Evolutionary conservation across 495 filamentous ascomycete species (phyloP).

Genomic region (Annulohypoxylon moriforme): DNA sequence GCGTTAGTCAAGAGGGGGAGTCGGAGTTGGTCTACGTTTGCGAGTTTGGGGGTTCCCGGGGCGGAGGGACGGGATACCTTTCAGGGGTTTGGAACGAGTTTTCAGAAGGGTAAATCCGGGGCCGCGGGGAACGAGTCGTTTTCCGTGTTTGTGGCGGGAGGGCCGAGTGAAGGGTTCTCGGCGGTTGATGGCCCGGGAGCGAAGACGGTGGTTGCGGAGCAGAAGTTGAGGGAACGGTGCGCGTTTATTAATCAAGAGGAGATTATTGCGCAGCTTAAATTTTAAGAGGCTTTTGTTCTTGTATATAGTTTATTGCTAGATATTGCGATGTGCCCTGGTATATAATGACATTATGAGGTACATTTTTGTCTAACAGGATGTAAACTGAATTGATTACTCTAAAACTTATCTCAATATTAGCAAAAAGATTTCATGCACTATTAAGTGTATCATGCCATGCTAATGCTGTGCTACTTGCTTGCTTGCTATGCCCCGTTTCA

Average conservation of each 20-base stretch:
- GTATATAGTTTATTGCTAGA: background rate
- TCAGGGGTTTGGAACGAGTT: constrained; percentile 39
- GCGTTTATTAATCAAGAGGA: constrained; percentile 43
- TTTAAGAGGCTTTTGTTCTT: constrained; percentile 17
- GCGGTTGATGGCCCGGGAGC: constrained; percentile 42
- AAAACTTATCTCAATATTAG: background rate
- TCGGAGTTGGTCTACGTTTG: constrained; percentile 49
- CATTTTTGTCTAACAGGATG: background rate
- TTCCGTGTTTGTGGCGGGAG: constrained; percentile 47
- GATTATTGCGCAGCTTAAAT: constrained; percentile 41
- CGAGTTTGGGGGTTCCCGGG: constrained; percentile 39
- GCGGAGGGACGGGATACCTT: constrained; percentile 42
- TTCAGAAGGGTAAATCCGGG: constrained; percentile 4
- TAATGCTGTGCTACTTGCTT: background rate
- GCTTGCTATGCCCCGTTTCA: background rate
- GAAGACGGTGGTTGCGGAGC: constrained; percentile 23
- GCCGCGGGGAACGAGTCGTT: constrained; percentile 10
- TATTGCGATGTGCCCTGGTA: background rate
- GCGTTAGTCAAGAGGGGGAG: constrained; percentile 35
- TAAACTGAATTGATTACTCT: background rate
- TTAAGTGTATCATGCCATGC: constrained; percentile 18
- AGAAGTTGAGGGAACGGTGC: constrained; percentile 46
- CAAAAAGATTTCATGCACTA: background rate
- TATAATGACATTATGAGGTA: background rate
- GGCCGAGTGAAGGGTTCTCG: constrained; percentile 46